Conservation (phyloP, 140 eudicot genomes). For the Stevia rebaudiana region DNA sequence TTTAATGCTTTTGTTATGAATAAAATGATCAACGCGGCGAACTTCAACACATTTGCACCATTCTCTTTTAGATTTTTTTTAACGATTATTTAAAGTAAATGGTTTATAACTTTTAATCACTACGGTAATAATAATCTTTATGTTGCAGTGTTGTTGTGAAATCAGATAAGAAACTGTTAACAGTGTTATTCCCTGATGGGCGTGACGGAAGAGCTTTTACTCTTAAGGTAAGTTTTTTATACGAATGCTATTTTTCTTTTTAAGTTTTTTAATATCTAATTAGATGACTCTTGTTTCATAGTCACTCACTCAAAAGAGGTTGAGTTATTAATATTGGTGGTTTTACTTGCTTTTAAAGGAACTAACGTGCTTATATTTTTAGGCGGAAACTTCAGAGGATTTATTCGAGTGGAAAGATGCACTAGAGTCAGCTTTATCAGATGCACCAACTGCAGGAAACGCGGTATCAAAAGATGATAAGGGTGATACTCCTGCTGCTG, state of each 20-base stretch:
- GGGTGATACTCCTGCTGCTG: constrained; percentile 41
- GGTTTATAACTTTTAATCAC: not conserved
- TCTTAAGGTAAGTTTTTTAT: constrained; percentile 54
- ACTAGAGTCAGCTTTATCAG: constrained; percentile 73
- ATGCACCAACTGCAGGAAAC: constrained; percentile 79
- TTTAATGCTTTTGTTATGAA: not conserved
- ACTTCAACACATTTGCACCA: not conserved
- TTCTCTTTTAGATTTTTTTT: not conserved
- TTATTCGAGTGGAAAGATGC: constrained; percentile 83
- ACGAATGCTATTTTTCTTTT: not conserved
- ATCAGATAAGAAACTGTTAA: constrained; percentile 78
- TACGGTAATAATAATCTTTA: not conserved
- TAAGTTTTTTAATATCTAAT: too few species aligned
- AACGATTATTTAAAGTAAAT: not conserved
- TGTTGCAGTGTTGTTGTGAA: constrained; percentile 75
- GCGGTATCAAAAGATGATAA: constrained; percentile 49
- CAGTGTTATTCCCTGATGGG: constrained; percentile 82
- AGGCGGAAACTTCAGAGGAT: constrained; percentile 93
- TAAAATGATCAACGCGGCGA: not conserved
- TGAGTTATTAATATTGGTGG: too few species aligned
- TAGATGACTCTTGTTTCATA: too few species aligned
- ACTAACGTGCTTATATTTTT: constrained; percentile 6
- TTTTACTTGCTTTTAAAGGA: not conserved
- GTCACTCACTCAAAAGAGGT: too few species aligned
- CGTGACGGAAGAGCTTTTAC: constrained; percentile 95